phyloP scores from a whole-genome alignment of 2,329 filamentous ascomycete species.

The Penicillium sp. region DNA sequence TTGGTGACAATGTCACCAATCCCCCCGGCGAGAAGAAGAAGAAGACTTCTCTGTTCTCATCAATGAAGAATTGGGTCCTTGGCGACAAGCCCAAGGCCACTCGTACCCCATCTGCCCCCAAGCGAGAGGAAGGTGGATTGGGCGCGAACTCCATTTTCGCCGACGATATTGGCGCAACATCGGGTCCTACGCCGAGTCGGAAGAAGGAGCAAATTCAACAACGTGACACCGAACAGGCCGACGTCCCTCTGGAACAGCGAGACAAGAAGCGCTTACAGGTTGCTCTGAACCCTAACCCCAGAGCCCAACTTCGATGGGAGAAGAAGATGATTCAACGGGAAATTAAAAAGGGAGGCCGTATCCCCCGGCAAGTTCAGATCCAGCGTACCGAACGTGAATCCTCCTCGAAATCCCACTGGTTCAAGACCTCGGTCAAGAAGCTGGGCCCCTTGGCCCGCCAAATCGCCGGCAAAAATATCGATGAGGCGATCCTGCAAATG shows the following conservation, averaged over 20 bases:
- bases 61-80: constrained; percentile 41
- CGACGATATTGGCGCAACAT: constrained; percentile 37
- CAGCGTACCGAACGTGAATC: constrained; percentile 66
- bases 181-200: constrained; percentile 32
- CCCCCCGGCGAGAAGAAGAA: constrained; percentile 15
- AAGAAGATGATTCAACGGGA: constrained; percentile 81
- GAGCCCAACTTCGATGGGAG: constrained; percentile 73
- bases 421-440: constrained; percentile 92
- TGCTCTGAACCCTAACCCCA: constrained; percentile 75
- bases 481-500: constrained; percentile 94
- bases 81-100: constrained; percentile 36
- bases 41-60: constrained; percentile 30
- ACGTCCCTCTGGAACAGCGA: constrained; percentile 37
- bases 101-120: constrained; percentile 32
- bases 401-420: constrained; percentile 66
- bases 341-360: constrained; percentile 68
- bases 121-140: constrained; percentile 40
- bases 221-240: constrained; percentile 12
- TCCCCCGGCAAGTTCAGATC: constrained; percentile 69
- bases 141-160: constrained; percentile 47
- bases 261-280: constrained; percentile 62
- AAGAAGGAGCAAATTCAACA: constrained; percentile 19
- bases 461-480: constrained; percentile 89
- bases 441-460: constrained; percentile 82
- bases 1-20: constrained; percentile 24